Percentiles rank a stretch among this genome's conserved stretches.
phyloP scores from a whole-genome alignment of 164 flowering plant genomes.

The Annona squamosa region DNA sequence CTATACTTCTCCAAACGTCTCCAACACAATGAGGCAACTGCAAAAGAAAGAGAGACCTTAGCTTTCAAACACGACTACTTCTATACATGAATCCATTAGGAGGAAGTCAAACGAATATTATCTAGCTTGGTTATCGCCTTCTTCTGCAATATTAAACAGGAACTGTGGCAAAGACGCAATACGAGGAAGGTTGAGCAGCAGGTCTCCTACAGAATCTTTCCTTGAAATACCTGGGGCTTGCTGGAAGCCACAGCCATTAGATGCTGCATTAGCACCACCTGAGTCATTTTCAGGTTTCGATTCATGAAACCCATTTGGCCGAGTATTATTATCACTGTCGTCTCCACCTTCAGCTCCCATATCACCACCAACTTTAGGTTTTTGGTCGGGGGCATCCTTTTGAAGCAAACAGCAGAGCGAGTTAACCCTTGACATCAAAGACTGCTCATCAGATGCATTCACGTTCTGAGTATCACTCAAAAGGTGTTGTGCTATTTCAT shows the following conservation, averaged over 20 bases:
- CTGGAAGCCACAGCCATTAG: conserved; percentile 30
- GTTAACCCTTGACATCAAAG: conserved; percentile 75
- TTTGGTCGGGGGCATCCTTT: conserved; percentile 40
- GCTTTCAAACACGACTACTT: background rate
- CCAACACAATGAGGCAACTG: background rate
- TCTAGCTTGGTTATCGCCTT: conserved; percentile 37
- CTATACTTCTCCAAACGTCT: background rate
- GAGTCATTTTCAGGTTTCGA: conserved; percentile 1
- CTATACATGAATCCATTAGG: background rate
- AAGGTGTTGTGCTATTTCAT: conserved; percentile 55
- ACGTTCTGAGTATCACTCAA: conserved; percentile 53
- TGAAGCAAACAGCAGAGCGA: conserved; percentile 81
- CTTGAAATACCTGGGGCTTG: conserved; percentile 46
- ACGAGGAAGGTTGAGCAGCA: conserved; percentile 80
- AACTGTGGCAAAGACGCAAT: conserved; percentile 81
- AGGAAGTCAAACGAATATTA: conserved; percentile 7
- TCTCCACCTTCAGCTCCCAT: conserved; percentile 13
- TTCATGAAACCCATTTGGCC: conserved; percentile 8
- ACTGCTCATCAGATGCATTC: conserved; percentile 58
- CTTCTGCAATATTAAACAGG: conserved; percentile 69
- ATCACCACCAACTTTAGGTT: conserved; percentile 17
- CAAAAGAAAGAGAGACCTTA: background rate
- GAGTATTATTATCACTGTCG: conserved; percentile 5
- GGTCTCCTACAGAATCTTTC: conserved; percentile 72
- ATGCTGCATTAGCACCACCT: conserved; percentile 8